Evolutionary conservation across 2,329 filamentous ascomycete species (phyloP).

Genomic region (Zopfia rhizophila): DNA sequence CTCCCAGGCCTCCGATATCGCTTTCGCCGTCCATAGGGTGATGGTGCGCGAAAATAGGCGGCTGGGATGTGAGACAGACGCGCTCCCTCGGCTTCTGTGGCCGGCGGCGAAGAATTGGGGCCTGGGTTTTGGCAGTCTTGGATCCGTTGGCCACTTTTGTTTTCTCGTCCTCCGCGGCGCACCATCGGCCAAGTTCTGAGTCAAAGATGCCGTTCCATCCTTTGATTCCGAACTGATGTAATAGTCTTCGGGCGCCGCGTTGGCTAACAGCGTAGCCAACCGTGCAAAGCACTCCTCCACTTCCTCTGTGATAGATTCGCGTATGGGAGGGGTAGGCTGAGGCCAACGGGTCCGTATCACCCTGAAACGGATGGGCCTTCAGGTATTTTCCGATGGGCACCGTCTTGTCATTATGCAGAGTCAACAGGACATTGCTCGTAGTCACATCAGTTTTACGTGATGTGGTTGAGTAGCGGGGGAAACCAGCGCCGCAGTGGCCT

Average conservation of each 20-base stretch:
- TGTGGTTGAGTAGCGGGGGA: constrained; percentile 31
- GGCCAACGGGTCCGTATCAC: constrained; percentile 34
- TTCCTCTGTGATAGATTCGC: constrained; percentile 39
- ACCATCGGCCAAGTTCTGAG: constrained; percentile 40
- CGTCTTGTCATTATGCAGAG: constrained; percentile 32
- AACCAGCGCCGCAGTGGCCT: constrained; percentile 46
- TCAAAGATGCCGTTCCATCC: constrained; percentile 45
- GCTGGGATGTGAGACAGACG: constrained; percentile 39
- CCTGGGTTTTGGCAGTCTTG: constrained; percentile 7
- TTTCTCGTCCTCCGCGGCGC: constrained; percentile 37
- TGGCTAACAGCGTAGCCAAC: constrained; percentile 42
- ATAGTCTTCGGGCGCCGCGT: constrained; percentile 39
- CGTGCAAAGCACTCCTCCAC: constrained; percentile 41
- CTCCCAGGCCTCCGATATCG: constrained; percentile 43
- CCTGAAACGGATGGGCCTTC: constrained; percentile 46
- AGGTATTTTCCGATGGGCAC: constrained; percentile 35
- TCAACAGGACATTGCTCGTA: constrained; percentile 32
- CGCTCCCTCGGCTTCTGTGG: constrained; percentile 28
- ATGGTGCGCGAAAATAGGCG: constrained; percentile 43
- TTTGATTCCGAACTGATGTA: constrained; percentile 42
- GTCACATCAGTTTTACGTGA: constrained; percentile 22
- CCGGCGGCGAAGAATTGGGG: not conserved
- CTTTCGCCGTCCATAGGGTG: constrained; percentile 42
- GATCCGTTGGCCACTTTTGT: constrained; percentile 20
- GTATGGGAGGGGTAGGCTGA: constrained; percentile 37